Evolutionary conservation across 2,329 filamentous ascomycete species (phyloP), one percentile per base, ranked within the genome.

Genomic region (Aureobasidium mangrovei): DNA sequence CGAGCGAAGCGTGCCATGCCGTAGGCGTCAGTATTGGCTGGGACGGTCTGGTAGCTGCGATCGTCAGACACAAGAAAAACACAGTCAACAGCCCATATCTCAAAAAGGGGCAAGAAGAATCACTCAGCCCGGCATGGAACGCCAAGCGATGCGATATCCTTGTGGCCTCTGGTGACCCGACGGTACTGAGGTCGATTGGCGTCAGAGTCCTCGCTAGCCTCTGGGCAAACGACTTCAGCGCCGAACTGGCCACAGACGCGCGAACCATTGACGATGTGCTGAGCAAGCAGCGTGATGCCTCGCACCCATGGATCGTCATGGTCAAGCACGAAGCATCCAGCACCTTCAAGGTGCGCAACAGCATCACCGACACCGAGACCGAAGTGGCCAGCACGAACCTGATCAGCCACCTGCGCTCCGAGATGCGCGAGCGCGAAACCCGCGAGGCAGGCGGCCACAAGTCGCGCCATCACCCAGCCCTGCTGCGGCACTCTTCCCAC

Each of bases 11-110:
- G 2, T 81, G 82, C 24, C 88, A 94, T 65, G 91, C 89, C 4
- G 93, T 97, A 8, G 93, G 94, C 1, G 91, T 97, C 65, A 94
- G 90, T 64, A 74, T 97, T 39, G 87, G 87, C 27, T 94, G 91
- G 83, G 91, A 96, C 63, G 82, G 85, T 55, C 74, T 95, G 3
- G 51, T 57, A 18, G 43, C 53, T 27, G 40, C 53, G 7, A 56
- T 56, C 18, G 33, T 56, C n/a, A 54, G 53, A 41, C 77, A 77
- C 59, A 64, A 79, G 9, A 75, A 75, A 57, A 71, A 70, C 28
- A 64, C 69, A 8, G 65, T 70, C 28, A 79, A 74, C 55, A 63
- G 65, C 1, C 57, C 68, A 2, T 87, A 84, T 58, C 67, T 86
- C n/a, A 91, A 87, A 68, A 88, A 85, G 62, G 65, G 75, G 6